phyloP scores from a whole-genome alignment of 139 green algal genomes.

The Coccomyxa sp. region DNA sequence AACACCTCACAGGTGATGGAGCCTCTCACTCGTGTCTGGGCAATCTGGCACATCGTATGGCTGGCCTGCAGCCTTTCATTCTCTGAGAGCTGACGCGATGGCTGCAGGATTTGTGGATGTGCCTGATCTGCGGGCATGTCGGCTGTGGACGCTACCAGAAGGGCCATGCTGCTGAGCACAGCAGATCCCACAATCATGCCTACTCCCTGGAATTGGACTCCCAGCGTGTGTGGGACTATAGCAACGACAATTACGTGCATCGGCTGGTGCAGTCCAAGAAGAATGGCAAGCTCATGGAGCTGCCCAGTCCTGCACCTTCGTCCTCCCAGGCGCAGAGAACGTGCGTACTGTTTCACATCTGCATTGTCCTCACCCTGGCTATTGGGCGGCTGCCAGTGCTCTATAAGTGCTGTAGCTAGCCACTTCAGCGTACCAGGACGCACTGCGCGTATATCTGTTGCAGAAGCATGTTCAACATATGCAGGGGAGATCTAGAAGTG shows the following conservation, averaged over 20 bases:
- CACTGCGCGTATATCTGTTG: no score
- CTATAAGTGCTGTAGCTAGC: neutral
- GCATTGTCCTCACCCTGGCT: neutral
- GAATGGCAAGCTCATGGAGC: conserved; percentile 93
- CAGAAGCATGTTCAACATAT: no score
- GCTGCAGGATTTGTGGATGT: conserved; percentile 92
- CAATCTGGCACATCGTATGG: no score
- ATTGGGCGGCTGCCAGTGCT: neutral
- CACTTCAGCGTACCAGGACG: neutral
- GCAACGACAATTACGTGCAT: conserved; percentile 93
- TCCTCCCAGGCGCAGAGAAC: neutral
- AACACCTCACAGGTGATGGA: conserved; percentile 26
- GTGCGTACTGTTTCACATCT: neutral
- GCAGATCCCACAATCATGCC: conserved; percentile 73
- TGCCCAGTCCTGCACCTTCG: conserved; percentile 50
- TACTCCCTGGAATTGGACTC: conserved; percentile 94
- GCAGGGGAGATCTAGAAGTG: neutral
- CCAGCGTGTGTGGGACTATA: conserved; percentile 96
- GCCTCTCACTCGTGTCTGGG: neutral
- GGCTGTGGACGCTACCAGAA: conserved; percentile 86
- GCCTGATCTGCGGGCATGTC: conserved; percentile 96
- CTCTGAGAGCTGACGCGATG: neutral
- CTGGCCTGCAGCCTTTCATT: no score
- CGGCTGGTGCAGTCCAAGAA: conserved; percentile 89
- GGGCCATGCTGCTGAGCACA: conserved; percentile 87